phyloP scores from a whole-genome alignment of 768 basidiomycete genomes.

The Phaeotremella skinneri region DNA sequence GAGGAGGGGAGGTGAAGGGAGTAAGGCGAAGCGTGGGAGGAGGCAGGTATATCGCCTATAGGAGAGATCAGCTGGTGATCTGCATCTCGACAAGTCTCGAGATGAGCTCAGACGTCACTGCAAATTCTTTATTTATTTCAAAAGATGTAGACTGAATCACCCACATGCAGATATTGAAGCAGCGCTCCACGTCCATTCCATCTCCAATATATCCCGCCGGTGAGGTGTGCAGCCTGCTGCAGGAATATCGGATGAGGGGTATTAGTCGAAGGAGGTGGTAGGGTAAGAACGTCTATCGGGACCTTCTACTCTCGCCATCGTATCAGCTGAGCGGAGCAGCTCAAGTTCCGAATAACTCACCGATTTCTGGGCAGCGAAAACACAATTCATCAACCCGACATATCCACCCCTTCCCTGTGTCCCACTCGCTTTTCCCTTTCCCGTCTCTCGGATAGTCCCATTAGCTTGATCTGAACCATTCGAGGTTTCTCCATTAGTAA shows the following conservation, averaged over 20 bases:
- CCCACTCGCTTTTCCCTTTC: conserved; percentile 3
- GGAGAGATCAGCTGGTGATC: not conserved
- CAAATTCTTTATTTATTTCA: not conserved
- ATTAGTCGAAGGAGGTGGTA: conserved; percentile 69
- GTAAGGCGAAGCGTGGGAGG: conserved; percentile 67
- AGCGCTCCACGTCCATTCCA: conserved; percentile 44
- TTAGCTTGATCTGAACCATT: not conserved
- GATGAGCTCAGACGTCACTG: not conserved
- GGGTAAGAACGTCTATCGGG: conserved; percentile 91
- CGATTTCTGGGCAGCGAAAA: conserved; percentile 97
- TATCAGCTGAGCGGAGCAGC: not conserved
- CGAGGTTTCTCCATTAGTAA: not conserved
- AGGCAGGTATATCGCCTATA: conserved; percentile 79
- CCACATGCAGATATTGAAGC: conserved; percentile 38
- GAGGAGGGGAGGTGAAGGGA: conserved; percentile 76
- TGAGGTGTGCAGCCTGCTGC: conserved; percentile 94
- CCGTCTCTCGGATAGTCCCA: conserved; percentile 60
- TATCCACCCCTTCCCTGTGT: conserved; percentile 61
- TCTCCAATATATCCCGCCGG: conserved; percentile 87
- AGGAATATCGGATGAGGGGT: conserved; percentile 71
- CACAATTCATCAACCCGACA: conserved; percentile 98
- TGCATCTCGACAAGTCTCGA: not conserved
- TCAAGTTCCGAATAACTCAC: conserved; percentile 55
- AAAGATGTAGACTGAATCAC: conserved; percentile 2
- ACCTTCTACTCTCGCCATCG: conserved; percentile 66